These are phyloP conservation scores for Phytophthora nicotianae DNA, from an alignment of 352 stramenopile genomes.

Conservation along the genomic window DNA sequence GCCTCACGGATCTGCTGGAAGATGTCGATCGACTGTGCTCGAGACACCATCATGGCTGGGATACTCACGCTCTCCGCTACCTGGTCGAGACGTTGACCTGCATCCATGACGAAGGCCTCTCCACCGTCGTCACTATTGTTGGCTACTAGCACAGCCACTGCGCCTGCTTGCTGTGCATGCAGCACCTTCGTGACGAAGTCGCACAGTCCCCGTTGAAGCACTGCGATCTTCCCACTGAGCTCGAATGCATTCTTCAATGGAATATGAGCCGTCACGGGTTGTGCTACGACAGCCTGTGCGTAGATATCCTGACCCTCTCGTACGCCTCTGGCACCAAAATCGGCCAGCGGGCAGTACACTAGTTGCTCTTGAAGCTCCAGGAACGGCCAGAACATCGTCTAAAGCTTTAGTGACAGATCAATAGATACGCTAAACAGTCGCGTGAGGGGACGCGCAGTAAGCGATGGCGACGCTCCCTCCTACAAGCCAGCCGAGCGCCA, in stretches of 20 bases:
- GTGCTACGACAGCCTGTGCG: slow-evolving; percentile 54
- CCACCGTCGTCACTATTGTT: slow-evolving; percentile 43
- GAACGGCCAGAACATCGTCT: slow-evolving; percentile 78
- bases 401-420: background rate
- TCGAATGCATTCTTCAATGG: slow-evolving; percentile 57
- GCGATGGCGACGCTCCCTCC: slow-evolving; percentile 17
- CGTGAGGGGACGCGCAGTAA: slow-evolving; percentile 13
- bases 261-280: slow-evolving; percentile 58
- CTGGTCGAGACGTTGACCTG: slow-evolving; percentile 38
- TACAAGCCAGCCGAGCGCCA: slow-evolving; percentile 5
- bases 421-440: slow-evolving; percentile 20
- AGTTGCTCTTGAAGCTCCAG: slow-evolving; percentile 60
- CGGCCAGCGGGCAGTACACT: slow-evolving; percentile 69
- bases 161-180: slow-evolving; percentile 69
- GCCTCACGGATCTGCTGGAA: slow-evolving; percentile 61
- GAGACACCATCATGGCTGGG: slow-evolving; percentile 68
- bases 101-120: slow-evolving; percentile 78
- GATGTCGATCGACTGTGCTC: slow-evolving; percentile 42
- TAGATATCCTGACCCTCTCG: slow-evolving; percentile 60
- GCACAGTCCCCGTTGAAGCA: slow-evolving; percentile 71
- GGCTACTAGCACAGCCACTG: slow-evolving; percentile 68
- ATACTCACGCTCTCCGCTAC: slow-evolving; percentile 43
- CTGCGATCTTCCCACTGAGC: slow-evolving; percentile 56
- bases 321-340: slow-evolving; percentile 55
- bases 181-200: slow-evolving; percentile 83